These are phyloP conservation scores for Alternaria tenuissima DNA, from an alignment of 2,329 filamentous ascomycete species.

Conservation along the genomic window DNA sequence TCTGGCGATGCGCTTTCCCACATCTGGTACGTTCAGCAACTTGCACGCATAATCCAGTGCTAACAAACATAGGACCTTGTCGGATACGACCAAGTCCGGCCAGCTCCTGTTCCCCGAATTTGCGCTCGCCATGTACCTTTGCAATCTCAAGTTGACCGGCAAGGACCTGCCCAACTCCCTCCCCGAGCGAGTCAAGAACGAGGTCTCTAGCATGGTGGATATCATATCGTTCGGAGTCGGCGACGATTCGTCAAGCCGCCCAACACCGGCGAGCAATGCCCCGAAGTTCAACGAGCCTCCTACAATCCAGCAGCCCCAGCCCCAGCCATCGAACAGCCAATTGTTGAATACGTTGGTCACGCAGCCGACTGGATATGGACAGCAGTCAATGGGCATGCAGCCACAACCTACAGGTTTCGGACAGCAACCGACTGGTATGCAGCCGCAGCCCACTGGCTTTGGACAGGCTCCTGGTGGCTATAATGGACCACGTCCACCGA, in stretches of 20 bases:
- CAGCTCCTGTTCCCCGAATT: constrained; percentile 98
- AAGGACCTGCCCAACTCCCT: constrained; percentile 78
- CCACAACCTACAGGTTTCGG: constrained; percentile 53
- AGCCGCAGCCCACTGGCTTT: constrained; percentile 60
- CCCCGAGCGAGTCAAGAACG: constrained; percentile 89
- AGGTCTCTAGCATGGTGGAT: constrained; percentile 99
- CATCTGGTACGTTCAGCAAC: constrained; percentile 73
- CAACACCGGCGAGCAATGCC: constrained; percentile 68
- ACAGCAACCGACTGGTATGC: constrained; percentile 44
- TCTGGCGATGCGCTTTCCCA: constrained; percentile 87
- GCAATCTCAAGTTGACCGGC: constrained; percentile 89
- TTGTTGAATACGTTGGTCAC: constrained; percentile 65
- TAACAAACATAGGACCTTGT: constrained; percentile 72
- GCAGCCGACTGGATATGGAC: constrained; percentile 63
- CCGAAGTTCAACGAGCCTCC: constrained; percentile 73
- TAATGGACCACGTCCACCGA: constrained; percentile 78
- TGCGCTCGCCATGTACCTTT: constrained; percentile 96
- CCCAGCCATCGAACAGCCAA: constrained; percentile 74
- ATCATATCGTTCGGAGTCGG: constrained; percentile 95
- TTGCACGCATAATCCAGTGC: not conserved
- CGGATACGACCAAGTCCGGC: constrained; percentile 94
- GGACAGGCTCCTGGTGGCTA: constrained; percentile 81
- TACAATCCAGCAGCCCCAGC: constrained; percentile 59
- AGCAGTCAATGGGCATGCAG: constrained; percentile 68
- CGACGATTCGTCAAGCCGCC: constrained; percentile 69